Percentiles rank a stretch among this genome's conserved stretches.
Evolutionary conservation across 2,329 filamentous ascomycete genomes (phyloP).

Genomic region (Capronia coronata): DNA sequence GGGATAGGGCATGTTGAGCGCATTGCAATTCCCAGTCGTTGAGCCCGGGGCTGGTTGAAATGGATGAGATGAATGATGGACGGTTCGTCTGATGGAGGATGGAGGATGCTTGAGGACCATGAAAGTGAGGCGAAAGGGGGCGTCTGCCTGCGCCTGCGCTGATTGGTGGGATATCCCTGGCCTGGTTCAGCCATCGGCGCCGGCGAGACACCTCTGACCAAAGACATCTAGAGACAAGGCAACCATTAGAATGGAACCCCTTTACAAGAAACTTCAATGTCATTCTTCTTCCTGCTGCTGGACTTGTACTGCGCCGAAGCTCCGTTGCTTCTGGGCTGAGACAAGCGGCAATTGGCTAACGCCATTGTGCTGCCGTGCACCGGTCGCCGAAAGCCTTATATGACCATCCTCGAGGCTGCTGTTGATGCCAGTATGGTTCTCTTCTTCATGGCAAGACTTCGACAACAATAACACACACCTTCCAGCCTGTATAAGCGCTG

Average conservation of each 20-base stretch:
- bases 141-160: conserved; percentile 1
- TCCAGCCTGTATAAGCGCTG: background rate
- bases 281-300: background rate
- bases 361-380: background rate
- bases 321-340: background rate
- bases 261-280: background rate
- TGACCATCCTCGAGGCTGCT: conserved; percentile 7
- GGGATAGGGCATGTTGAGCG: background rate
- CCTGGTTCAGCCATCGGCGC: background rate
- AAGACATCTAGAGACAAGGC: conserved; percentile 1
- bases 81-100: background rate
- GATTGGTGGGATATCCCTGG: background rate
- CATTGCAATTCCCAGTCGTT: background rate
- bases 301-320: background rate
- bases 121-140: conserved; percentile 6
- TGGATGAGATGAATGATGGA: background rate
- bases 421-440: background rate
- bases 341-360: background rate
- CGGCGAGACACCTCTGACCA: background rate
- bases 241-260: conserved; percentile 2
- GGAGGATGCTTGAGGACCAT: background rate
- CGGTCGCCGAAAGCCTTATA: conserved; percentile 8
- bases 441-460: background rate
- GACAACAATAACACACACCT: background rate
- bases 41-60: background rate